A percentile compares a stretch with the other conserved stretches of the same genome.
Conservation (phyloP, 2,329 filamentous ascomycete species). For the Diplocarpon rosae region DNA sequence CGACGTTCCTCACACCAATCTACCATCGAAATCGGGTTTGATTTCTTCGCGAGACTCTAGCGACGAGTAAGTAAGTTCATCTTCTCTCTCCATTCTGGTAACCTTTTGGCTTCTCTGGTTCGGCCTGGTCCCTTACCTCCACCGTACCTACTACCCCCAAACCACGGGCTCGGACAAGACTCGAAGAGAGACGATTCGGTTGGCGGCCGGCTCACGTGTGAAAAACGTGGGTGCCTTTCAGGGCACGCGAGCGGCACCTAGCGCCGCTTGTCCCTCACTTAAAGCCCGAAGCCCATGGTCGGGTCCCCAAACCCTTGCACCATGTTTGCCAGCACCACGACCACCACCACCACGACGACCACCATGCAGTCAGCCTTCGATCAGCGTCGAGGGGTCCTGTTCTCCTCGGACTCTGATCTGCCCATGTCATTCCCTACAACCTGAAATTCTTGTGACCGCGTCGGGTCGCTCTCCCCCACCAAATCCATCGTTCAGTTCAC, state of each 20-base stretch:
- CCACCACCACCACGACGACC: conserved; percentile 1
- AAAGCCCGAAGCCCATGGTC: conserved; percentile 5
- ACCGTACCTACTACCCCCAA: too few relatives aligned
- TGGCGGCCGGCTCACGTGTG: conserved; percentile 8
- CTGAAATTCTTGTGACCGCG: conserved; percentile 4
- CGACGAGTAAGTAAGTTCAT: too few relatives aligned
- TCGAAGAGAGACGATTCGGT: too few relatives aligned
- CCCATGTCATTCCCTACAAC: conserved; percentile 14
- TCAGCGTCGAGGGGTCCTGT: conserved; percentile 8
- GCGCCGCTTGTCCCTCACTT: conserved; percentile 10
- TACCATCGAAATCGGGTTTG: too few relatives aligned
- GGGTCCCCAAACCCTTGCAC: conserved; percentile 2
- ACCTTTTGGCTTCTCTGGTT: too few relatives aligned
- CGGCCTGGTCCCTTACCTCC: too few relatives aligned
- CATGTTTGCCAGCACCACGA: conserved; percentile 13
- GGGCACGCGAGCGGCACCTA: conserved; percentile 14
- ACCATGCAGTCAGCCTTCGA: conserved; percentile 2
- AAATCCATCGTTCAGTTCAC: conserved; percentile 2
- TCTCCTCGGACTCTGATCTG: conserved; percentile 11
- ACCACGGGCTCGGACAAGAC: too few relatives aligned
- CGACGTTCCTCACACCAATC: too few relatives aligned
- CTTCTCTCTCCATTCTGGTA: too few relatives aligned
- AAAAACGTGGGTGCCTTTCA: conserved; percentile 18
- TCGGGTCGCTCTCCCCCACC: conserved; percentile 15
- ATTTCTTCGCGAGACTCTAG: too few relatives aligned